phyloP scores from a whole-genome alignment of 2,329 filamentous ascomycete species.

The Talaromyces albobiverticillius region DNA sequence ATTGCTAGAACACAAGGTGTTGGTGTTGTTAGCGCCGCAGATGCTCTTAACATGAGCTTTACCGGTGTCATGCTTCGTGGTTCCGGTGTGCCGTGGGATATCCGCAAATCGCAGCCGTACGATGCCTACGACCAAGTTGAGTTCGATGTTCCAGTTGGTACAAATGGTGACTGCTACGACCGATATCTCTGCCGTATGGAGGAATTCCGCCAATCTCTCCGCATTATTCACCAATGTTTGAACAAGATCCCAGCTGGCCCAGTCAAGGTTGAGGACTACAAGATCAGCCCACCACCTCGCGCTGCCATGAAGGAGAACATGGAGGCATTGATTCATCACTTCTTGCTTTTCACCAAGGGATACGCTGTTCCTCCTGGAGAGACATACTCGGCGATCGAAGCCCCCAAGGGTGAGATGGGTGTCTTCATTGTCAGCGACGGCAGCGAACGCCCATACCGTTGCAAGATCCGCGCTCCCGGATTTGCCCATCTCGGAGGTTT shows the following conservation, averaged over 20 bases:
- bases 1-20: conserved; percentile 87
- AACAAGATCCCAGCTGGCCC: conserved; percentile 98
- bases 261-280: conserved; percentile 96
- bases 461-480: conserved; percentile 93
- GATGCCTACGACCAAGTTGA: conserved; percentile 98
- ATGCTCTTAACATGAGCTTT: conserved; percentile 97
- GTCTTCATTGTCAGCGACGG: conserved; percentile 96
- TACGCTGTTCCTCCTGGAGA: conserved; percentile 96
- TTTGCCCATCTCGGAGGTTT: conserved; percentile 95
- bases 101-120: conserved; percentile 95
- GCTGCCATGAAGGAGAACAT: conserved; percentile 99
- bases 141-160: conserved; percentile 93
- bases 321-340: conserved; percentile 99
- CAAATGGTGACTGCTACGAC: conserved; percentile 98
- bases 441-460: conserved; percentile 92
- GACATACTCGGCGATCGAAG: conserved; percentile 97
- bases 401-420: conserved; percentile 99
- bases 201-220: conserved; percentile 96
- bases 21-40: conserved; percentile 84
- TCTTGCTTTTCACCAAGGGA: conserved; percentile 97
- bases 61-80: conserved; percentile 97
- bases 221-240: conserved; percentile 97
- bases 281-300: conserved; percentile 92
- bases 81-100: conserved; percentile 91
- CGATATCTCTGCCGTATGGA: conserved; percentile 99